Base-by-base conservation (phyloP, 768 basidiomycete genomes). In the Strobilomyces dryophilus region DNA sequence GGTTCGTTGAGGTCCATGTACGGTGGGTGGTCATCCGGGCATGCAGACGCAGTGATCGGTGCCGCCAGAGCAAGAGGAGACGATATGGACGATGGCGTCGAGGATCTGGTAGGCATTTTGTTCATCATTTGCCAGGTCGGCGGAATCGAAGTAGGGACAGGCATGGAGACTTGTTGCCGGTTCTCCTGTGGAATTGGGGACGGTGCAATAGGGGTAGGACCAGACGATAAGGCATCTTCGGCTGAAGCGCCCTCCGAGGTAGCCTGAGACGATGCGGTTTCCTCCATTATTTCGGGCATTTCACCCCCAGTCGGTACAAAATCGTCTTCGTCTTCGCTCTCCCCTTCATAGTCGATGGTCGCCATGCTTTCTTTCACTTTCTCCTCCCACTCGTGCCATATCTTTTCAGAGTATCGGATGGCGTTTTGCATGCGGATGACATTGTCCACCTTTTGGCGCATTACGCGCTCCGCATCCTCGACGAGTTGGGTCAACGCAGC, bases 361-460 rank as follows among this genome's bases (percentile, higher is more conserved):
- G 79, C 79, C 32, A 95, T 70, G 39, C 77, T 79, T 61, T 82
- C 79, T 55, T 84, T 87, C 14, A 97, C 87, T 61, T 82, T 84
- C 63, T 90, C 88, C 71, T 98, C 89, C 95, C 95, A 98, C 72
- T 98, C 97, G 62, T 88, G 87, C 75, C 95, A 85, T 29, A 97
- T 90, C 74, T 95, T 95, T 75, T 98, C 97, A 37, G 93, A 86
- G 70, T 98, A 98, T 49, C 91, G 79, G 61, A 99, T 94, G 18
- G 94, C 98, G 65, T 95, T 97, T 71, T 95, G 92, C 84, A 99
- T 85, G 36, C 97, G 85, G 57, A 92, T 89, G 45, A 98, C 91
- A 59, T 88, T 93, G 69, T 95, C 94, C 57, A 94, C 82, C 77
- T 99, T 99, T 71, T 91, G 87, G 31, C 91, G 79, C 80, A 95